phyloP scores from a whole-genome alignment of 306 rosid species.

The Vigna nakashimae region DNA sequence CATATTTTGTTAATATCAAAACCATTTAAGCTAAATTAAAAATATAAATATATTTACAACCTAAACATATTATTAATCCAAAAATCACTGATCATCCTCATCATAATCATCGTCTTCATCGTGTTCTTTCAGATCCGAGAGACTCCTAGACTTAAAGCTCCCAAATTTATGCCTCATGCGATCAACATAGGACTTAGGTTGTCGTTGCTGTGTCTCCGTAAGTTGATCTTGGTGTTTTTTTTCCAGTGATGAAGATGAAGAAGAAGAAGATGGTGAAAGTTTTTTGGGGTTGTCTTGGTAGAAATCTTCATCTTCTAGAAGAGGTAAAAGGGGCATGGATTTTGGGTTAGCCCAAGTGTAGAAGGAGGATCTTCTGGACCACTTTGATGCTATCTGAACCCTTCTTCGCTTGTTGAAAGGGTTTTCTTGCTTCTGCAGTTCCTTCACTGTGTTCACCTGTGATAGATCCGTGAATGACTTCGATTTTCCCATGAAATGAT shows the following conservation, averaged over 20 bases:
- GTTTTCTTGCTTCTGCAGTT: conserved; percentile 72
- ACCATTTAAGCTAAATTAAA: not conserved
- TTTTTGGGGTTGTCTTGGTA: conserved; percentile 34
- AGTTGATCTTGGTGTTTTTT: conserved; percentile 43
- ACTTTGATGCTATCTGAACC: conserved; percentile 63
- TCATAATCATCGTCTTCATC: conserved; percentile 33
- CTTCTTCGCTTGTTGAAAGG: conserved; percentile 81
- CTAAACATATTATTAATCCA: not conserved
- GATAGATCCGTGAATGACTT: conserved; percentile 74
- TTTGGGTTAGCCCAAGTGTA: conserved; percentile 69
- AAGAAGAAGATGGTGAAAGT: conserved; percentile 23
- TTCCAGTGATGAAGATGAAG: conserved; percentile 37
- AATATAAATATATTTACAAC: not conserved
- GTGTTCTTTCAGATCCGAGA: conserved; percentile 77
- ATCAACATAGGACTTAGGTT: conserved; percentile 38
- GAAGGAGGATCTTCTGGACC: conserved; percentile 62
- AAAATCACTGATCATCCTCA: not conserved
- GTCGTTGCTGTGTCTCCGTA: conserved; percentile 12
- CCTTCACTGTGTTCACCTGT: conserved; percentile 61
- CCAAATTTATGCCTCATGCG: conserved; percentile 49
- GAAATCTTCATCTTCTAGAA: conserved; percentile 50
- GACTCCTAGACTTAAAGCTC: conserved; percentile 68
- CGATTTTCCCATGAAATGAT: conserved; percentile 75
- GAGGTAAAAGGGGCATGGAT: conserved; percentile 79
- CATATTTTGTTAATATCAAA: not conserved